Evolutionary conservation across 2,329 filamentous ascomycete genomes (phyloP), one percentile per base, ranked within the genome.

Genomic region (Fusarium sp.): DNA sequence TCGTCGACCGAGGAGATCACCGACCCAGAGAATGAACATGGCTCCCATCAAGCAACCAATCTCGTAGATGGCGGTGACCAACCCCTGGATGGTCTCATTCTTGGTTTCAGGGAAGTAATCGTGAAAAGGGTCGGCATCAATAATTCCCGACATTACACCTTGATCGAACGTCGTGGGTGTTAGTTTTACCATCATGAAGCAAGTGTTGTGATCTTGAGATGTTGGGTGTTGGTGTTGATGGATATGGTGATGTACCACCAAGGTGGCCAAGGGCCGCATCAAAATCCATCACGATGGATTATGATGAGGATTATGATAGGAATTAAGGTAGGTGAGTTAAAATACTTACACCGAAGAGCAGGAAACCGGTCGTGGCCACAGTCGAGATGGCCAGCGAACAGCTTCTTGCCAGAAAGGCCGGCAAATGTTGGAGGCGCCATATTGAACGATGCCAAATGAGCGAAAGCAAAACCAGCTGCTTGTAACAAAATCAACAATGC

Each of bases 331-430:
- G 5, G 7, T 30, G 27, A 30, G 9, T 9, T 30, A 9, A 9
- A 30, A 30, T 9, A 30, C 27, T 30, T 30, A 30, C 27, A 30
- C 27, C 27, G 7, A 30, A 30, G 7, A 30, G 27, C 7, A 30
- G 80, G 83, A 92, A 91, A 25, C 89, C 90, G 59, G 89, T 91
- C 1, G 91, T 92, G 5, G 91, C 90, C 30, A 92, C 87, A n/a
- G 87, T 86, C 2, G 91, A 91, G 56, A 93, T 86, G 43, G 87
- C 83, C 70, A 91, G 76, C 20, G 87, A 89, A 89, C 63, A 93
- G 85, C 41, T 83, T 84, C 74, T 84, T 86, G 80, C 91, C 91
- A 39, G 87, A 88, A 69, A 92, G 84, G 81, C 91, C 90, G 80
- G 88, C 87, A 79, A 86, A 92, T 20, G 79, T 86, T 61, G 88